phyloP scores from a whole-genome alignment of 2,329 filamentous ascomycete genomes.

The Diaporthe vaccinii region DNA sequence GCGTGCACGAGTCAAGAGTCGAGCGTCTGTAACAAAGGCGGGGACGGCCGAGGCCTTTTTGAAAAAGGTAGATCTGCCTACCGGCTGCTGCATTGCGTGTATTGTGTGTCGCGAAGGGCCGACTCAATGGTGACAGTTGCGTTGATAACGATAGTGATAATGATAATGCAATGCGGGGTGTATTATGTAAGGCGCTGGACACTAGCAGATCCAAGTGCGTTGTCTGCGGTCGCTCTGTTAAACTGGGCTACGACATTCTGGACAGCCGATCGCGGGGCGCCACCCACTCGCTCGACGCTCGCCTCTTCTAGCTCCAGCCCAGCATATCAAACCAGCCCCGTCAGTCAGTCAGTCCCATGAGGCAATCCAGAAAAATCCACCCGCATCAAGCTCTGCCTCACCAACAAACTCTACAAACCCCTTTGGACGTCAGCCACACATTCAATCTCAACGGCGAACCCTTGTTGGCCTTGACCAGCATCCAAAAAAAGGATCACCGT shows the following conservation, averaged over 20 bases:
- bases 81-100: neutral
- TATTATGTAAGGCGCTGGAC: neutral
- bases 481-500: neutral
- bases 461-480: constrained; percentile 6
- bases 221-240: neutral
- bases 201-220: neutral
- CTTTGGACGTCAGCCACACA: neutral
- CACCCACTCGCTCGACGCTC: neutral
- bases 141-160: neutral
- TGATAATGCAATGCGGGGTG: constrained; percentile 20
- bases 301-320: neutral
- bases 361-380: constrained; percentile 5
- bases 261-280: constrained; percentile 30
- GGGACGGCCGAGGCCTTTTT: constrained; percentile 2
- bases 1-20: constrained; percentile 15
- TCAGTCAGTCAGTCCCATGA: neutral
- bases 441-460: neutral
- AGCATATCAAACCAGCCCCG: neutral
- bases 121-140: neutral
- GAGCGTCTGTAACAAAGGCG: constrained; percentile 9
- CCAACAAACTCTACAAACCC: neutral
- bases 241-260: neutral
- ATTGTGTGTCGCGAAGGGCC: neutral
- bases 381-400: neutral
- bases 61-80: neutral